A percentile compares a stretch with the other conserved stretches of the same genome.
These are phyloP conservation scores for Artomyces pyxidatus DNA, from an alignment of 768 basidiomycete genomes.

Conservation along the genomic window DNA sequence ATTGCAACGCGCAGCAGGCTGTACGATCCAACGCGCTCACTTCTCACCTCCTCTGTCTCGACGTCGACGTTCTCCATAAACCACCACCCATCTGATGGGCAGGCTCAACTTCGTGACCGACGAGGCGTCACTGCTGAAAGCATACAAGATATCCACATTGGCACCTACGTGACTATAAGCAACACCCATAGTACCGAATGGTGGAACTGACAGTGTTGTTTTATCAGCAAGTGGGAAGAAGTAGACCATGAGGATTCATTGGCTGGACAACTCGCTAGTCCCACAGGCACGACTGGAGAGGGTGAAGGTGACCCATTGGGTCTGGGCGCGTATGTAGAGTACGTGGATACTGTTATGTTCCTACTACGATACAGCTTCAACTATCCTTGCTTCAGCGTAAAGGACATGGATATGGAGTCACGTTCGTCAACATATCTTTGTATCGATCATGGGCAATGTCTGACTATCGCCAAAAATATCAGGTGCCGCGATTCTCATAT, in stretches of 20 bases:
- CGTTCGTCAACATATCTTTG: constrained; percentile 40
- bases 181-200: too few relatives aligned
- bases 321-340: constrained; percentile 58
- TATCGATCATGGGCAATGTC: constrained; percentile 4
- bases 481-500: constrained; percentile 80
- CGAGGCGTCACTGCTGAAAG: constrained; percentile 77
- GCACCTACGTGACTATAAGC: constrained; percentile 74
- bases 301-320: constrained; percentile 73
- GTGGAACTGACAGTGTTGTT: background rate
- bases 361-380: background rate
- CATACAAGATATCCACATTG: constrained; percentile 76
- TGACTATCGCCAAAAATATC: constrained; percentile 3
- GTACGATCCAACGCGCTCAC: too few relatives aligned
- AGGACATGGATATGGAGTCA: constrained; percentile 68
- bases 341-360: constrained; percentile 27
- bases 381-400: constrained; percentile 36
- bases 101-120: constrained; percentile 65
- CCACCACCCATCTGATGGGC: constrained; percentile 32
- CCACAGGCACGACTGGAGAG: constrained; percentile 35
- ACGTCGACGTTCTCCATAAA: background rate
- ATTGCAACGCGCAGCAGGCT: too few relatives aligned
- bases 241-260: constrained; percentile 80
- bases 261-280: constrained; percentile 57
- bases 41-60: too few relatives aligned
- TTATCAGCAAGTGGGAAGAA: constrained; percentile 77